Evolutionary conservation across 23 red algal genomes (phyloP), one percentile per base, ranked within the genome.

Genomic region (Pyropia yezoensis): DNA sequence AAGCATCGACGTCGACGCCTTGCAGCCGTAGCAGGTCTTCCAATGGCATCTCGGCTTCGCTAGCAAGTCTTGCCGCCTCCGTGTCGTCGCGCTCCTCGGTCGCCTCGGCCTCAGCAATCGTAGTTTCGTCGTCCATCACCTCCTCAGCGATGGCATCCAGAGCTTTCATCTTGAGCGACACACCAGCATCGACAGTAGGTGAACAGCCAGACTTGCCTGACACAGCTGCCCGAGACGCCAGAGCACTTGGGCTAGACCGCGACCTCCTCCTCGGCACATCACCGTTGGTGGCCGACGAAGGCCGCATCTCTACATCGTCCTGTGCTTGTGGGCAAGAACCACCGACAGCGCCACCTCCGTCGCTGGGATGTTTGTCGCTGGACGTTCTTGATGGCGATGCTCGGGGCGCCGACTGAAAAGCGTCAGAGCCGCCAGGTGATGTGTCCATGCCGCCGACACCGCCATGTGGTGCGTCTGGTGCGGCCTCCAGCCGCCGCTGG

Each of bases 11-110:
- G 49, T 88, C 83, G 39, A 88, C 76, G 11, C 83, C 83, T 79
- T 88, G 83, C 47, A 62, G 39, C 18, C 75, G 25, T 32, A 88
- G 68, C 49, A 88, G 57, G 52, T 88, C 83, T 30, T 72, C 75
- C 14, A 88, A 59, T 19, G 47, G 39, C 33, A 76, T 62, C 0
- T 66, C 56, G 23, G 83, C 83, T 25, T 88, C 83, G 24, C 60
- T 54, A 0, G 52, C 73, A 19, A 88, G 55, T 49, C 52, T 55
- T 50, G 64, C 28, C 19, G 59, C 50, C 50, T 78, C 72, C 22
- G 13, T 32, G 3, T 52, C 83, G 68, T 88, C 68, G 7, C 49
- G 69, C 30, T 26, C 50, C 18, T 78, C 83, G 27, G 78, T 67
- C 50, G 8, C 28, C 52, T 88, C 83, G 12, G 73, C 83, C 18